Conservation (phyloP, 2,329 filamentous ascomycete genomes). For the Immersiporthe knoxdaviesiana region DNA sequence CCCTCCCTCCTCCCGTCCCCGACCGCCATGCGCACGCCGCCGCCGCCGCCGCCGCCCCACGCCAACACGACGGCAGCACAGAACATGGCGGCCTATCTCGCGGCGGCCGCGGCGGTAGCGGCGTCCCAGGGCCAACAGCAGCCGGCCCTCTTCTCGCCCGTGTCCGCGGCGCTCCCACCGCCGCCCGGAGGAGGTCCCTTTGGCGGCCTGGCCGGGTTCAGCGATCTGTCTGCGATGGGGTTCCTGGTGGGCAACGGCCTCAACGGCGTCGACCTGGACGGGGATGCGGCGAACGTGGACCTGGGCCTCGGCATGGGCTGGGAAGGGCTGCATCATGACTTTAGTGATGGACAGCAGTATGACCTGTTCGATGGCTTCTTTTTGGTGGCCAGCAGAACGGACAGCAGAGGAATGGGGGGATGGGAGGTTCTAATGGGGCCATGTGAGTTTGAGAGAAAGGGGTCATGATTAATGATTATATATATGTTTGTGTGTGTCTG, state of each 20-base stretch:
- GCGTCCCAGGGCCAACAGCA: slow-evolving; percentile 39
- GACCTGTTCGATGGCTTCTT: slow-evolving; percentile 76
- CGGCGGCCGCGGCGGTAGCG: slow-evolving; percentile 30
- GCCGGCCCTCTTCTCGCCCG: slow-evolving; percentile 32
- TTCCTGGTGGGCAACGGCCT: slow-evolving; percentile 51
- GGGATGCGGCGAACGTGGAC: slow-evolving; percentile 41
- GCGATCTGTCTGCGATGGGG: slow-evolving; percentile 58
- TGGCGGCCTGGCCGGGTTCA: slow-evolving; percentile 38
- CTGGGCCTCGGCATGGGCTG: slow-evolving; percentile 70
- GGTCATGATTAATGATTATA: neutral
- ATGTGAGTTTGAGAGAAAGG: neutral
- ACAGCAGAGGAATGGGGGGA: slow-evolving; percentile 35
- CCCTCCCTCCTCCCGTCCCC: slow-evolving; percentile 52
- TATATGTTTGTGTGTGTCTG: neutral
- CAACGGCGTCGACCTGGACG: slow-evolving; percentile 30
- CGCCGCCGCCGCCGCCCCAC: slow-evolving; percentile 31
- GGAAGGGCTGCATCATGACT: slow-evolving; percentile 66
- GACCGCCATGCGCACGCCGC: slow-evolving; percentile 38
- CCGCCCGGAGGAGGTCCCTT: slow-evolving; percentile 33
- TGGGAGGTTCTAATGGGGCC: slow-evolving; percentile 35
- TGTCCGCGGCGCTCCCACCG: slow-evolving; percentile 22
- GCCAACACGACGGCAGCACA: slow-evolving; percentile 31
- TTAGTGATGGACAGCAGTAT: slow-evolving; percentile 61
- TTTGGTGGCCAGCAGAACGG: slow-evolving; percentile 61
- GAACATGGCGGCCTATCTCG: slow-evolving; percentile 21